phyloP scores from a whole-genome alignment of 495 filamentous ascomycete species.

The Jackrogersella multiformis region DNA sequence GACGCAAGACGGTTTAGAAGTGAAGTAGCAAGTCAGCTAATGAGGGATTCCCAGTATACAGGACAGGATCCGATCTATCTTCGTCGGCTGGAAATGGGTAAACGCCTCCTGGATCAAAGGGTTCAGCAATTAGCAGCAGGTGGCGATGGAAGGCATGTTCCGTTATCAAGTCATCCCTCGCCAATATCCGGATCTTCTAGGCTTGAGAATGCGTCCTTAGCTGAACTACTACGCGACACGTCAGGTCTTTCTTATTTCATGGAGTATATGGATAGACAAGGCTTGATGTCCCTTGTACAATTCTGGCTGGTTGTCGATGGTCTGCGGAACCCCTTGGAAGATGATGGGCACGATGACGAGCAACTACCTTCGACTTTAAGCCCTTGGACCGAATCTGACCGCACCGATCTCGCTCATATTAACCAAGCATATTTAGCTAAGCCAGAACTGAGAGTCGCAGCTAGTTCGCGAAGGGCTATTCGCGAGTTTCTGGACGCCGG shows the following conservation, averaged over 20 bases:
- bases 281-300: slow-evolving; percentile 88
- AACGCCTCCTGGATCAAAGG: slow-evolving; percentile 87
- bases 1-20: slow-evolving; percentile 92
- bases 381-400: slow-evolving; percentile 84
- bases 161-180: slow-evolving; percentile 41
- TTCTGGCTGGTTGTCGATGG: slow-evolving; percentile 99
- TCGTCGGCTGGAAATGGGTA: slow-evolving; percentile 88
- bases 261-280: slow-evolving; percentile 97
- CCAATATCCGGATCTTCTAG: slow-evolving; percentile 60
- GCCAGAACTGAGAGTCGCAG: slow-evolving; percentile 79
- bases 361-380: slow-evolving; percentile 66
- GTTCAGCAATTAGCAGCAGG: slow-evolving; percentile 82
- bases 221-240: slow-evolving; percentile 85
- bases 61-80: slow-evolving; percentile 86
- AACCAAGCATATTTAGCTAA: slow-evolving; percentile 87
- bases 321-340: slow-evolving; percentile 93
- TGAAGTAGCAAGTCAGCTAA: slow-evolving; percentile 91
- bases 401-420: slow-evolving; percentile 87
- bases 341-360: slow-evolving; percentile 77
- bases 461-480: slow-evolving; percentile 72
- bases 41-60: slow-evolving; percentile 80
- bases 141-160: slow-evolving; percentile 58
- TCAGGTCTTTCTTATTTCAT: slow-evolving; percentile 97
- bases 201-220: slow-evolving; percentile 75
- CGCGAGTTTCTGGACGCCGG: slow-evolving; percentile 81